A percentile compares a stretch with the other conserved stretches of the same genome.
phyloP scores from a whole-genome alignment of 352 stramenopile species.

The Thalassiosira oceanica region DNA sequence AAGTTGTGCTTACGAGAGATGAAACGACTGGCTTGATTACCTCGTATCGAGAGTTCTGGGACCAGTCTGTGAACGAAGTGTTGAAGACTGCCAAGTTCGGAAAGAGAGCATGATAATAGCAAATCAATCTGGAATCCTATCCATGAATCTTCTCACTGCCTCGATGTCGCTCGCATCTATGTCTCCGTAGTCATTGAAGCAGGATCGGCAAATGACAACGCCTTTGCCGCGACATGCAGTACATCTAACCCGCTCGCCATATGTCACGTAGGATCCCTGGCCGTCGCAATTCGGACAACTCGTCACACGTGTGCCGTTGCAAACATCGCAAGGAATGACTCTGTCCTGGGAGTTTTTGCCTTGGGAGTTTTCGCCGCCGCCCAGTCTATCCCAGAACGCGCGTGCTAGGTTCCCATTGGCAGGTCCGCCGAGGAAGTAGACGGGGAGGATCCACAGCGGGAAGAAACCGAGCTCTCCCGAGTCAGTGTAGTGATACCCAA shows the following conservation, averaged over 20 bases:
- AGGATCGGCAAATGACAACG: conserved; percentile 68
- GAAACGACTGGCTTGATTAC: conserved; percentile 72
- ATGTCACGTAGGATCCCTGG: conserved; percentile 65
- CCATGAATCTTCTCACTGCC: conserved; percentile 67
- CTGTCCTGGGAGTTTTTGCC: conserved; percentile 6
- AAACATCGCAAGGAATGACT: conserved; percentile 26
- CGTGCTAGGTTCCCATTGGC: conserved; percentile 77
- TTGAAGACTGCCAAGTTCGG: conserved; percentile 74
- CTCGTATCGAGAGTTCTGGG: conserved; percentile 79
- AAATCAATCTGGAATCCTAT: conserved; percentile 61
- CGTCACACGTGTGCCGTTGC: conserved; percentile 52
- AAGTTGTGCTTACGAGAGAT: conserved; percentile 73
- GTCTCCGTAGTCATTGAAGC: conserved; percentile 66
- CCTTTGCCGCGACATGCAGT: conserved; percentile 62
- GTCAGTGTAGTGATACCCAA: conserved; percentile 77
- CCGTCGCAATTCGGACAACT: conserved; percentile 74
- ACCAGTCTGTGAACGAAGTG: conserved; percentile 76
- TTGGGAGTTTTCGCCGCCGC: neutral
- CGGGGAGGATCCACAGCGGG: conserved; percentile 75
- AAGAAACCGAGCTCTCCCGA: conserved; percentile 74
- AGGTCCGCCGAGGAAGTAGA: conserved; percentile 79
- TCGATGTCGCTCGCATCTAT: conserved; percentile 74
- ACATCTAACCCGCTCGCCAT: conserved; percentile 52
- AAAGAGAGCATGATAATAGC: conserved; percentile 28
- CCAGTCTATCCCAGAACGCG: conserved; percentile 64